A percentile compares a stretch with the other conserved stretches of the same genome.
These are phyloP conservation scores for Stemphylium beticola DNA, from an alignment of 2,329 filamentous ascomycete genomes.

Conservation along the genomic window DNA sequence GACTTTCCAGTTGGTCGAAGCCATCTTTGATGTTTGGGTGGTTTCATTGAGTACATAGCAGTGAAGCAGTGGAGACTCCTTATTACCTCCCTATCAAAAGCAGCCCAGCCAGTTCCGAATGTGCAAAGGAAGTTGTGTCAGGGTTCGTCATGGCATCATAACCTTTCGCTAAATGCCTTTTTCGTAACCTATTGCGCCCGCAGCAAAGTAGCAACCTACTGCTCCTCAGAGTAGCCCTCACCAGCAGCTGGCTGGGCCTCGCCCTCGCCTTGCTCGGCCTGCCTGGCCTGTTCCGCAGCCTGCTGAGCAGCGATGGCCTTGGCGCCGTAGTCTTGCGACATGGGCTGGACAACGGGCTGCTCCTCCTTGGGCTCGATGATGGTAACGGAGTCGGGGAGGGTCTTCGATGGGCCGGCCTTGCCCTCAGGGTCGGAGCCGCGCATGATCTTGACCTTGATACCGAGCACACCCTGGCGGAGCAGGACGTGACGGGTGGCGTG, in stretches of 20 bases:
- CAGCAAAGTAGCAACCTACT: conserved; percentile 33
- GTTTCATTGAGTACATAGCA: conserved; percentile 43
- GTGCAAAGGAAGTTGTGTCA: conserved; percentile 41
- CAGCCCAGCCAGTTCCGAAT: conserved; percentile 37
- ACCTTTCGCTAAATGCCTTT: conserved; percentile 36
- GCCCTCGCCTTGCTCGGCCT: conserved; percentile 64
- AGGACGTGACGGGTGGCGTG: conserved; percentile 98
- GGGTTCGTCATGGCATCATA: conserved; percentile 34
- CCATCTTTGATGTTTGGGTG: conserved; percentile 39
- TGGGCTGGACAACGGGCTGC: conserved; percentile 90
- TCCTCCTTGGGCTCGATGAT: conserved; percentile 99
- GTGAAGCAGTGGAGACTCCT: conserved; percentile 38
- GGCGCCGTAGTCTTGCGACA: conserved; percentile 98
- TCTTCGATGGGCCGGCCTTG: conserved; percentile 97
- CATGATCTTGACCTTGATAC: conserved; percentile 99
- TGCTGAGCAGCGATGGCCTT: conserved; percentile 78
- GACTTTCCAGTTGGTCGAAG: conserved; percentile 27
- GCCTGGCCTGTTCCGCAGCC: conserved; percentile 67
- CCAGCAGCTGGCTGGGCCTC: conserved; percentile 46
- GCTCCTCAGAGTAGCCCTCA: conserved; percentile 43
- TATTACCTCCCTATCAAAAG: conserved; percentile 35
- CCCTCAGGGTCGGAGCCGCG: conserved; percentile 98
- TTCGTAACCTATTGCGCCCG: conserved; percentile 40
- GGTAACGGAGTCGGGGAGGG: conserved; percentile 96
- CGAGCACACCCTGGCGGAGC: conserved; percentile 98